A percentile compares a stretch with the other conserved stretches of the same genome.
phyloP scores from a whole-genome alignment of 148 eudicot species.

The Polygonum aviculare region DNA sequence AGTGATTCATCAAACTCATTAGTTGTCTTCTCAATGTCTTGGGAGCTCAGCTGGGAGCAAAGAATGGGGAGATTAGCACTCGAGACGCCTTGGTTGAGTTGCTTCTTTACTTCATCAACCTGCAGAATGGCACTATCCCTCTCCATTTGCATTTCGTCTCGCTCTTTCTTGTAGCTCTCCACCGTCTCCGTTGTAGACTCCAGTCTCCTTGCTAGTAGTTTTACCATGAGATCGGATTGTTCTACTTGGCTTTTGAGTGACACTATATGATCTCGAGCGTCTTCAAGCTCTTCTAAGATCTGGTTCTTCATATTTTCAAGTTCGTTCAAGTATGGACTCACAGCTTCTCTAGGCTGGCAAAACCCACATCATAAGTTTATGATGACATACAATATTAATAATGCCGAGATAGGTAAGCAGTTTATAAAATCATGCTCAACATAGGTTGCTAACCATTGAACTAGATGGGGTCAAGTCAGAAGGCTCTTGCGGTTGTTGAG shows the following conservation, averaged over 20 bases:
- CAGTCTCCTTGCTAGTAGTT: slow-evolving; percentile 54
- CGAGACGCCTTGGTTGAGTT: slow-evolving; percentile 28
- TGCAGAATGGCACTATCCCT: slow-evolving; percentile 52
- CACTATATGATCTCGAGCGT: slow-evolving; percentile 39
- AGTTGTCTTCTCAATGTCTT: slow-evolving; percentile 69
- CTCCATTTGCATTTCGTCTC: slow-evolving; percentile 52
- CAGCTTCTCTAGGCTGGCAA: slow-evolving; percentile 2
- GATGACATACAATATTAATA: not conserved
- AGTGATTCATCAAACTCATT: slow-evolving; percentile 38
- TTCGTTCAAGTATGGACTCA: slow-evolving; percentile 23
- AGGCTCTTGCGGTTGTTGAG: not conserved
- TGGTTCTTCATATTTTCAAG: slow-evolving; percentile 33
- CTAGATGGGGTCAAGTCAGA: not conserved
- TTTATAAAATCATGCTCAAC: no score
- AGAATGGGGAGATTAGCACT: slow-evolving; percentile 24
- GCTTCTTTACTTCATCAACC: slow-evolving; percentile 42
- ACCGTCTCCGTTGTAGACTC: slow-evolving; percentile 52
- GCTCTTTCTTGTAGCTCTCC: slow-evolving; percentile 59
- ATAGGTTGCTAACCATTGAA: not conserved
- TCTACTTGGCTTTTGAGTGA: slow-evolving; percentile 42
- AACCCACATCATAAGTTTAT: not conserved
- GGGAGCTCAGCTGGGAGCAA: slow-evolving; percentile 50
- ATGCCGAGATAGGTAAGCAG: no score
- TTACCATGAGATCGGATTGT: slow-evolving; percentile 29
- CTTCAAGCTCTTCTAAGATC: slow-evolving; percentile 32